These are phyloP conservation scores for Pluteus cervinus DNA, from an alignment of 768 basidiomycete genomes.

Conservation along the genomic window DNA sequence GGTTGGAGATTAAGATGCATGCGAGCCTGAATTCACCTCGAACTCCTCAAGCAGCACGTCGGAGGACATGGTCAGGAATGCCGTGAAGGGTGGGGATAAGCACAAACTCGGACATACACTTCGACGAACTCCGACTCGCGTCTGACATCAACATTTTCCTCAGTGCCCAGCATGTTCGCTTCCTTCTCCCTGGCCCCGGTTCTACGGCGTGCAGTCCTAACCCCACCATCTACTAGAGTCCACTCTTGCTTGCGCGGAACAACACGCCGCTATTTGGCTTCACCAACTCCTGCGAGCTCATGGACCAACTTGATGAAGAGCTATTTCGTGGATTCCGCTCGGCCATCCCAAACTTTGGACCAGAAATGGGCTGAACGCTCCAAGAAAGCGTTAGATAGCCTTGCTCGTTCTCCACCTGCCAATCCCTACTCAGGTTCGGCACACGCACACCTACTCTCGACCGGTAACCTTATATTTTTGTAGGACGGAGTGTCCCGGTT, in stretches of 20 bases:
- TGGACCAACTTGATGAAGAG: background rate
- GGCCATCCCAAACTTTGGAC: slow-evolving; percentile 19
- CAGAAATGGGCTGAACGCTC: slow-evolving; percentile 35
- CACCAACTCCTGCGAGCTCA: no score
- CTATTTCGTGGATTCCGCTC: slow-evolving; percentile 1
- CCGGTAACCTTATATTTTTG: slow-evolving; percentile 6
- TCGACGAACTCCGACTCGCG: no score
- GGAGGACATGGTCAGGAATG: slow-evolving; percentile 42
- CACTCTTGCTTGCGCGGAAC: no score
- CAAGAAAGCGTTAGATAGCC: slow-evolving; percentile 15
- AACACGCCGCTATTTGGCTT: no score
- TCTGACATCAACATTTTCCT: no score
- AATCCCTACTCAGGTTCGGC: slow-evolving; percentile 52
- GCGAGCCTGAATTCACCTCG: slow-evolving; percentile 50
- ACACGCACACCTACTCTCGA: slow-evolving; percentile 4
- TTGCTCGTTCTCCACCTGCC: slow-evolving; percentile 33
- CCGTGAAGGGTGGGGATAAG: no score
- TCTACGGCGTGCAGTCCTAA: no score
- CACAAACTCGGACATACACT: no score
- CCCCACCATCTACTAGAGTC: no score
- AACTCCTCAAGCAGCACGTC: slow-evolving; percentile 82
- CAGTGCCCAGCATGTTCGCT: no score
- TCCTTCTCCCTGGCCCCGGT: no score
- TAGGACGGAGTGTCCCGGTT: slow-evolving; percentile 61
- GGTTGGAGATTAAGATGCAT: slow-evolving; percentile 7